These are phyloP conservation scores for Ilyonectria mors-panacis DNA, from an alignment of 2,329 filamentous ascomycete species.

Conservation along the genomic window DNA sequence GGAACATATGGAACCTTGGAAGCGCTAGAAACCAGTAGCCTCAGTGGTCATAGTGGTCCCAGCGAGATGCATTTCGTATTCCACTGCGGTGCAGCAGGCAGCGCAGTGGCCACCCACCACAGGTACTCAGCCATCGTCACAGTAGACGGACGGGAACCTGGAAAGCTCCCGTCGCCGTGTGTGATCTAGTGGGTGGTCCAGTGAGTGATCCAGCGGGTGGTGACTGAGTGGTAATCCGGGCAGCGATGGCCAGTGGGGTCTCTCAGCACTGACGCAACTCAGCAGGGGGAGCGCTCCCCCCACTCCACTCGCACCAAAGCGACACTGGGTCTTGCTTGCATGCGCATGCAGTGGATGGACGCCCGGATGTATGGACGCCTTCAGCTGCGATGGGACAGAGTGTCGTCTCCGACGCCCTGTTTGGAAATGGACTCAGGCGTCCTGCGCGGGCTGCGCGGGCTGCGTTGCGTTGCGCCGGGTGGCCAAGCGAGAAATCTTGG, in stretches of 20 bases:
- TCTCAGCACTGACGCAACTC: conserved; percentile 29
- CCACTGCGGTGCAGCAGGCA: conserved; percentile 40
- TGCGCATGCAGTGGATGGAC: conserved; percentile 17
- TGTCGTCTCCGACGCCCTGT: conserved; percentile 4
- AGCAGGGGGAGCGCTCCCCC: conserved; percentile 26
- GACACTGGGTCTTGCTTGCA: conserved; percentile 31
- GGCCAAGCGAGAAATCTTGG: conserved; percentile 18
- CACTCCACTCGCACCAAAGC: conserved; percentile 25
- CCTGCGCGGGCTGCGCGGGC: neutral
- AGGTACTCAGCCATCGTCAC: conserved; percentile 2
- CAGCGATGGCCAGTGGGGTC: conserved; percentile 19
- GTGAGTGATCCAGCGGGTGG: conserved; percentile 15
- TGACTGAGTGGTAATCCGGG: conserved; percentile 16
- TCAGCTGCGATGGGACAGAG: conserved; percentile 24
- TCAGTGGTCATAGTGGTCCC: conserved; percentile 35
- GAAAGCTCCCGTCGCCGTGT: conserved; percentile 4
- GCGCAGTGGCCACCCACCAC: conserved; percentile 21
- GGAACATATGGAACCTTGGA: conserved; percentile 32
- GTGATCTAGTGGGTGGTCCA: conserved; percentile 16
- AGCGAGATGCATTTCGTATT: conserved; percentile 36
- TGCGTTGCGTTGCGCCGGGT: conserved; percentile 11
- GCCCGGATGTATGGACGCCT: conserved; percentile 7
- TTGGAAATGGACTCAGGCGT: conserved; percentile 13
- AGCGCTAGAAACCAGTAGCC: conserved; percentile 40
- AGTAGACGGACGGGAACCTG: conserved; percentile 20